Percentiles rank a stretch among this genome's conserved stretches.
These are phyloP conservation scores for Bolboschoenus planiculmis DNA, from an alignment of 176 grass and related monocot species.

Conservation along the genomic window DNA sequence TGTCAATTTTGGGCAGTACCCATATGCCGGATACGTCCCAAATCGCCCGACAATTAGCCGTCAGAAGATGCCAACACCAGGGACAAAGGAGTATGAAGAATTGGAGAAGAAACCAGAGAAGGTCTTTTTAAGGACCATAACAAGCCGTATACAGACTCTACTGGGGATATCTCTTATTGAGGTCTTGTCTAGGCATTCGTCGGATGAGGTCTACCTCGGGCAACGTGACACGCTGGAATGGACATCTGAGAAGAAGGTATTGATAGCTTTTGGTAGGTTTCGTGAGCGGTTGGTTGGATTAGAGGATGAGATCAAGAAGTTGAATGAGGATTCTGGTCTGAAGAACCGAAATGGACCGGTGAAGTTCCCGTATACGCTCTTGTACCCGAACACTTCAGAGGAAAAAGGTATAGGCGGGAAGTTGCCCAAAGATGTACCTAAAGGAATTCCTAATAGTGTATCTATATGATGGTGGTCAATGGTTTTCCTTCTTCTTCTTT, in stretches of 20 bases:
- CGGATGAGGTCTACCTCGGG: constrained; percentile 72
- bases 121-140: constrained; percentile 59
- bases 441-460: constrained; percentile 65
- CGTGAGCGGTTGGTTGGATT: constrained; percentile 21
- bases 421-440: constrained; percentile 19
- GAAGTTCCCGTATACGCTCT: constrained; percentile 48
- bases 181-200: constrained; percentile 59
- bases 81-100: constrained; percentile 16
- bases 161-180: constrained; percentile 60
- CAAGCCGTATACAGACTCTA: constrained; percentile 43
- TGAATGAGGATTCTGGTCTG: constrained; percentile 28
- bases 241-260: constrained; percentile 42
- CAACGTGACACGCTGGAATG: constrained; percentile 55
- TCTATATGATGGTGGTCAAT: constrained; percentile 39
- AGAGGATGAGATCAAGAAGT: constrained; percentile 29
- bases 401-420: not conserved
- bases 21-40: constrained; percentile 55
- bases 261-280: constrained; percentile 41
- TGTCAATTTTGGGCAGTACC: constrained; percentile 63
- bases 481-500: not conserved
- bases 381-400: constrained; percentile 65
- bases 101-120: constrained; percentile 25
- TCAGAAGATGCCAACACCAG: constrained; percentile 30
- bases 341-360: constrained; percentile 61
- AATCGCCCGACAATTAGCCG: constrained; percentile 63